Base-by-base conservation (phyloP, 2,329 filamentous ascomycete species). In the Diplocarpon rosae region DNA sequence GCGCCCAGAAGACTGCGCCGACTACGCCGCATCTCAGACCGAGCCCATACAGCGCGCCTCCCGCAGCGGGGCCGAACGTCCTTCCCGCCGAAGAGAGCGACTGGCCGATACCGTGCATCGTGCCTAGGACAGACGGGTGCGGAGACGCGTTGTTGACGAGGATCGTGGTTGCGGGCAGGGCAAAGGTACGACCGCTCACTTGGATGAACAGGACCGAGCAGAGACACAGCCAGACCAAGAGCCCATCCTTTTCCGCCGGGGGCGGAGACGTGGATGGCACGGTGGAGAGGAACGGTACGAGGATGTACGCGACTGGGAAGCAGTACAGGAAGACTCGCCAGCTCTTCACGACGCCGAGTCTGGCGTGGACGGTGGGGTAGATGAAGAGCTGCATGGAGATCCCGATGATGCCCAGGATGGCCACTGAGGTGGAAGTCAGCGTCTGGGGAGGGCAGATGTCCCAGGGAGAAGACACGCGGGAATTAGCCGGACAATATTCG, bases 361-460 rank as follows among this genome's bases (percentile, higher is more conserved):
- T 71, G 2, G 70, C 67, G 35, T 83, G 83, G 10, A 86, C 65
- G 31, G 65, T 65, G 1, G 84, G 84, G 59, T 89, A 89, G n/a
- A 85, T 65, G 40, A 83, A 66, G 9, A 86, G 71, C 59, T 87
- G 83, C 44, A 90, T 53, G 9, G 35, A 65, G 37, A 92, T 80
- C 11, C 85, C 85, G 38, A 89, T 77, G 41, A 76, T 63, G 11
- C 85, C 85, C 13, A 90, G 72, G 43, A 83, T 78, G 3, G 85
- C 78, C 66, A 88, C n/a, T n/a, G n/a, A n/a, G n/a, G n/a, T n/a
- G n/a, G n/a, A n/a, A n/a, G n/a, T n/a, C n/a, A n/a, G n/a, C n/a
- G n/a, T n/a, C n/a, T n/a, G n/a, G n/a, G n/a, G n/a, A n/a, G n/a
- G n/a, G n/a, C n/a, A n/a, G n/a, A n/a, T n/a, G n/a, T n/a, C n/a